Conservation (phyloP, 192 early-diverging fungal species). For the Umbelopsis sp. region DNA sequence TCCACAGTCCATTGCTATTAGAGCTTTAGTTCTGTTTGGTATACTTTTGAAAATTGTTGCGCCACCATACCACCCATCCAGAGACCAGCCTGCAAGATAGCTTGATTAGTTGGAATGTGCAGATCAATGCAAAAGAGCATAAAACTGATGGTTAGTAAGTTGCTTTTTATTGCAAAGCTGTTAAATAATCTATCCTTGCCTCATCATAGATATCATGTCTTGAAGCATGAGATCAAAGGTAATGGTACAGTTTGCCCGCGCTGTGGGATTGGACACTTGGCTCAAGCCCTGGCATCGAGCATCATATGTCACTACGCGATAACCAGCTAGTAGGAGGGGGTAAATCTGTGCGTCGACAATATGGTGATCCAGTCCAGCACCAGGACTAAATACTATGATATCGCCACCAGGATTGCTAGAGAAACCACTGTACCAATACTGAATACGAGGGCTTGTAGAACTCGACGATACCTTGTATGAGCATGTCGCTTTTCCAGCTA, state of each 20-base stretch:
- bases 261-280: neutral
- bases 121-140: neutral
- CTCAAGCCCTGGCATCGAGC: constrained; percentile 13
- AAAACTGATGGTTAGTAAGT: neutral
- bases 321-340: neutral
- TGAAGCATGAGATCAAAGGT: constrained; percentile 16
- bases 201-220: neutral
- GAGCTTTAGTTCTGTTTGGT: constrained; percentile 3
- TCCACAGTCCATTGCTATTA: constrained; percentile 16
- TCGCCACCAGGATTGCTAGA: neutral
- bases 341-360: neutral
- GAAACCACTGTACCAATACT: neutral
- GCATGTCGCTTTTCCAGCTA: neutral
- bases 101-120: neutral
- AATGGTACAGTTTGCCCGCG: neutral
- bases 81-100: neutral
- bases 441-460: neutral
- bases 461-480: neutral
- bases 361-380: constrained; percentile 10
- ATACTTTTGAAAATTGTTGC: neutral
- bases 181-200: neutral
- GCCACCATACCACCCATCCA: constrained; percentile 20
- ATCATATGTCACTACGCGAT: constrained; percentile 9
- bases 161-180: neutral
- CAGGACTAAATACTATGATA: constrained; percentile 1